Evolutionary conservation across 2,329 filamentous ascomycete species (phyloP), one percentile per base, ranked within the genome.

Genomic region (Ceratocystis destructans): DNA sequence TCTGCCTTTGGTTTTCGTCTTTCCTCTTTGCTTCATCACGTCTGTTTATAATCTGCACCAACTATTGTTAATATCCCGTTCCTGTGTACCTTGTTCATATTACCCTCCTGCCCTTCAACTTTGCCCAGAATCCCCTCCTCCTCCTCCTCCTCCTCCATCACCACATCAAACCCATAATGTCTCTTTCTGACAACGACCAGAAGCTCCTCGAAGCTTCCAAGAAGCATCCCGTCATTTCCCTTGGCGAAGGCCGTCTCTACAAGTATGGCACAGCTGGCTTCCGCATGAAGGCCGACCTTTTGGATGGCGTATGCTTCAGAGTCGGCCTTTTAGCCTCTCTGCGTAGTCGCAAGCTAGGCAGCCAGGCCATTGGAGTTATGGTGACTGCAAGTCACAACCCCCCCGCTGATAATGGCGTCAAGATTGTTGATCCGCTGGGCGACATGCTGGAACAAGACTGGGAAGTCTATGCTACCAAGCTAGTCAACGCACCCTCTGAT

Each of bases 381-480:
- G 89, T 96, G 75, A 96, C 91, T 53, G 91, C 91, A 69, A 95
- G 89, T 73, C 91, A 96, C 80, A 96, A 96, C 77, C 89, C 89
- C 20, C 87, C 91, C 44, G 82, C 85, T 71, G 91, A 96, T 77
- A 96, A 96, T 76, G 91, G 91, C 64, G 88, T 96, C 75, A 96
- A 96, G 82, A 85, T 99, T 71, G 90, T 99, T 69, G 94, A 99
- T 76, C 94, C 94, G 12, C 88, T 96, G 87, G 93, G 94, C 70
- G 94, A 97, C 76, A 97, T 97, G 94, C 83, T 96, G 62, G 90
- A 95, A 83, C 87, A 92, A 76, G 89, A 93, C 69, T 99, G 94
- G 94, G 94, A 99, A 78, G 80, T 81, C 46, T 87, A 92, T 75
- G 91, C 92, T 65, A 97, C 94, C 45, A 83, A 83, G 72, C 86